phyloP scores from a whole-genome alignment of 352 stramenopile genomes.

The Thalassiosira hispida region DNA sequence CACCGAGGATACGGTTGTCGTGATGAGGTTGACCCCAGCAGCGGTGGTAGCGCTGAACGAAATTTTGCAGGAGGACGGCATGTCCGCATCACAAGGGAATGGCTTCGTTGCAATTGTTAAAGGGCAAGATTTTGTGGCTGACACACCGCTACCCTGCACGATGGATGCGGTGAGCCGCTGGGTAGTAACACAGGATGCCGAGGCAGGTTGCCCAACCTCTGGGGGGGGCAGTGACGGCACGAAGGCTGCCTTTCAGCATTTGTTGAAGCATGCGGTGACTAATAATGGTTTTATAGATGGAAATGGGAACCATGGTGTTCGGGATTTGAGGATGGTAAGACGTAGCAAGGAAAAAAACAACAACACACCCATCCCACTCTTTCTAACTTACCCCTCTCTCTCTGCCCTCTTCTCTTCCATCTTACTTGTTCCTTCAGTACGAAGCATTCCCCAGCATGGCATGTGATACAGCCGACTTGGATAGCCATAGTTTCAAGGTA shows the following conservation, averaged over 20 bases:
- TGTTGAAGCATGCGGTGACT: slow-evolving; percentile 34
- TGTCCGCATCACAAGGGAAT: background rate
- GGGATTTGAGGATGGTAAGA: slow-evolving; percentile 39
- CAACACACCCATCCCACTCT: background rate
- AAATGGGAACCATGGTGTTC: no score
- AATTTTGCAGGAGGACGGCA: background rate
- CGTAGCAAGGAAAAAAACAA: no score
- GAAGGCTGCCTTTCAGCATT: slow-evolving; percentile 22
- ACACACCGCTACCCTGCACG: slow-evolving; percentile 5
- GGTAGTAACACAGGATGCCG: background rate
- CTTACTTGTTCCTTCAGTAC: no score
- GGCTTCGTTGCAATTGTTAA: background rate
- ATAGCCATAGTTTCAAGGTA: slow-evolving; percentile 30
- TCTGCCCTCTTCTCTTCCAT: background rate
- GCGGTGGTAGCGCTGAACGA: slow-evolving; percentile 20
- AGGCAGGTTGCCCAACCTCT: background rate
- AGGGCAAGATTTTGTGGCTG: slow-evolving; percentile 6
- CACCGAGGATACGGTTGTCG: slow-evolving; percentile 31
- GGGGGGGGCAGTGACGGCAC: background rate
- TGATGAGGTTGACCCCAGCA: background rate
- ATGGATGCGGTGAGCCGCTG: slow-evolving; percentile 14
- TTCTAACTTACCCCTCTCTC: background rate
- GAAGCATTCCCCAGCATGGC: slow-evolving; percentile 23
- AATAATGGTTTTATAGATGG: no score
- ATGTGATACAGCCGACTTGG: slow-evolving; percentile 28